These are phyloP conservation scores for Urochloa ruziziensis DNA, from an alignment of 176 grass and related monocot genomes.

Conservation along the genomic window DNA sequence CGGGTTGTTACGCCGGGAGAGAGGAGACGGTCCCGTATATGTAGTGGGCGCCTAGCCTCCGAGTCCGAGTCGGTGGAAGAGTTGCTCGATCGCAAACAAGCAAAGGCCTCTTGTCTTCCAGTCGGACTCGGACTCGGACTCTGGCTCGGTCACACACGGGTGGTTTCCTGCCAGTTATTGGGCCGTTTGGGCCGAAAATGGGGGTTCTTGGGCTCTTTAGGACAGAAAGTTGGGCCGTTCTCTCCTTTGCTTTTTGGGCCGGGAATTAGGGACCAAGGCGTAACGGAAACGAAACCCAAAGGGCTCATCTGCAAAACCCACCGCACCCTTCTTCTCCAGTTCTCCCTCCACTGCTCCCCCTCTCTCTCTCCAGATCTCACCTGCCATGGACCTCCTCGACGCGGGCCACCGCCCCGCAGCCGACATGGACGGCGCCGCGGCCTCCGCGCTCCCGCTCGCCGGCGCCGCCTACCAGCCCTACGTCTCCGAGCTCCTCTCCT, in stretches of 20 bases:
- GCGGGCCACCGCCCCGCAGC: conserved; percentile 15
- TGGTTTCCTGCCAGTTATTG: not conserved
- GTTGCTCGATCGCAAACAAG: no score
- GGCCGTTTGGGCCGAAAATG: not conserved
- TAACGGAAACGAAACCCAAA: conserved; percentile 11
- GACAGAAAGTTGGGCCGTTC: not conserved
- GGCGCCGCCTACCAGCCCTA: conserved; percentile 74
- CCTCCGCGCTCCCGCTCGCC: conserved; percentile 48
- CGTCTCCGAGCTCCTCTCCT: conserved; percentile 99
- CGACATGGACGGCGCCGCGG: conserved; percentile 1
- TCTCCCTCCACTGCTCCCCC: conserved; percentile 17
- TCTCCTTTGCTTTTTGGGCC: not conserved
- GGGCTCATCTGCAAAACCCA: conserved; percentile 21
- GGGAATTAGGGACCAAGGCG: not conserved
- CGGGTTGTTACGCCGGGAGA: no score
- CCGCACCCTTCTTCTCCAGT: conserved; percentile 14
- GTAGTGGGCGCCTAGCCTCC: no score
- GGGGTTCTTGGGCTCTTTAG: no score
- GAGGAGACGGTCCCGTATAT: no score
- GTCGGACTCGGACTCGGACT: no score
- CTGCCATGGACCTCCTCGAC: conserved; percentile 55
- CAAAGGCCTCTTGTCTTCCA: no score
- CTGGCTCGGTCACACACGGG: no score
- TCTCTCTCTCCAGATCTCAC: conserved; percentile 64
- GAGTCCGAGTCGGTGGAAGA: no score